Percentiles rank a stretch among this genome's conserved stretches.
Evolutionary conservation across 345 rosid species (phyloP).

Genomic region (Brassica rapa): DNA sequence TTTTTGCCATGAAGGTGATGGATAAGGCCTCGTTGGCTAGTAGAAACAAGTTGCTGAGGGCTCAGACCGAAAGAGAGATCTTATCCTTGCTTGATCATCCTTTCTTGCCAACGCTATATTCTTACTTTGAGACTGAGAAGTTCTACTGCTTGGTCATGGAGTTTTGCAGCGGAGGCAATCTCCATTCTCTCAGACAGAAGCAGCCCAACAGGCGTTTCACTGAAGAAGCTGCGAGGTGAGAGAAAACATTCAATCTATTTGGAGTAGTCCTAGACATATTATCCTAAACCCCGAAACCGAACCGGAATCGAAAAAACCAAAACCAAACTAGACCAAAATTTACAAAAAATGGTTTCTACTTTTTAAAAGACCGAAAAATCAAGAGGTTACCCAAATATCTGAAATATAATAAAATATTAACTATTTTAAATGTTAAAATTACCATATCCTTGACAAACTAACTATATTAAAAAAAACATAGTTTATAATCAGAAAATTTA

Average conservation of each 20-base stretch:
- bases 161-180: constrained; percentile 80
- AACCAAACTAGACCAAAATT: neutral
- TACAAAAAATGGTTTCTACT: too few species aligned
- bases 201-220: constrained; percentile 67
- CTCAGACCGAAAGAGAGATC: constrained; percentile 72
- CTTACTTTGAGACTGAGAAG: constrained; percentile 76
- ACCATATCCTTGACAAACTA: too few species aligned
- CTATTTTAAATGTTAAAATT: neutral
- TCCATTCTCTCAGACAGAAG: constrained; percentile 81
- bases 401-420: neutral
- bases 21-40: constrained; percentile 84
- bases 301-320: neutral
- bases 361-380: neutral
- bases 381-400: neutral
- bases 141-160: constrained; percentile 80
- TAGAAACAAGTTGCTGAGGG: constrained; percentile 78
- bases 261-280: neutral
- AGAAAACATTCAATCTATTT: constrained; percentile 5
- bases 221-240: constrained; percentile 67
- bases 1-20: constrained; percentile 88
- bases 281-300: neutral
- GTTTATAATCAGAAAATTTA: too few species aligned
- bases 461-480: neutral
- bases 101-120: constrained; percentile 66
- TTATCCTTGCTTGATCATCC: constrained; percentile 71